Evolutionary conservation across 805 yeast genomes (phyloP), one percentile per base, ranked within the genome.

Genomic region (Isabelozyma pseudorhagii): DNA sequence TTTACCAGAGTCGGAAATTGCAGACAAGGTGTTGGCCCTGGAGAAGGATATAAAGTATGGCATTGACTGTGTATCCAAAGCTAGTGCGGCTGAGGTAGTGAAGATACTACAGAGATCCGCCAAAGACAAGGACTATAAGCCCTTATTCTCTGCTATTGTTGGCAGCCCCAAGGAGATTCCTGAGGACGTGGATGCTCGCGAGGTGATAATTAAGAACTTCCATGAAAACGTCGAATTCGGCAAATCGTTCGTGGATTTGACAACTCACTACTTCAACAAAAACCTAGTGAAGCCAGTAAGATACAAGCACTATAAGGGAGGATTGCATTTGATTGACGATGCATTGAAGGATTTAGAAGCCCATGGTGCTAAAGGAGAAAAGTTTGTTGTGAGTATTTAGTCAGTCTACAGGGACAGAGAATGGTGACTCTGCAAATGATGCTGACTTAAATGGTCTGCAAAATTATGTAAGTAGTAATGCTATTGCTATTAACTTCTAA

Each of bases 41-140:
- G 57, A 59, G 18, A 8, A 13, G 11, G 66, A 67, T 8, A 48
- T 72, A 4, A 60, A 62, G 21, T 67, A 59, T 52, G 80, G 75
- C n/a, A 66, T 75, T 40, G 79, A 76, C 55, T 72, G 76, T 49
- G 73, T 74, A 14, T 74, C 79, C 3, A 72, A 68, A 47, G 66
- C 68, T 39, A 73, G 77, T 8, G 67, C 79, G 3, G 57, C 61
- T 4, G 45, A 52, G 8, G 63, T 74, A 3, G 50, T 69, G 9
- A 61, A 61, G 13, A 51, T 73, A 2, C 48, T 72, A 17, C 60
- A 65, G 6, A 13, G 42, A n/a, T 5, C 40, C 38, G 21, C 56
- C n/a, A 50, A 56, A 9, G 58, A 54, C 11, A 43, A 50, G 13
- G 29, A 29, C 1, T 31, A 45, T 2, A 49, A 47, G 9, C 44